These are phyloP conservation scores for Leccinum subtestaceum DNA, from an alignment of 768 basidiomycete species.

Conservation along the genomic window DNA sequence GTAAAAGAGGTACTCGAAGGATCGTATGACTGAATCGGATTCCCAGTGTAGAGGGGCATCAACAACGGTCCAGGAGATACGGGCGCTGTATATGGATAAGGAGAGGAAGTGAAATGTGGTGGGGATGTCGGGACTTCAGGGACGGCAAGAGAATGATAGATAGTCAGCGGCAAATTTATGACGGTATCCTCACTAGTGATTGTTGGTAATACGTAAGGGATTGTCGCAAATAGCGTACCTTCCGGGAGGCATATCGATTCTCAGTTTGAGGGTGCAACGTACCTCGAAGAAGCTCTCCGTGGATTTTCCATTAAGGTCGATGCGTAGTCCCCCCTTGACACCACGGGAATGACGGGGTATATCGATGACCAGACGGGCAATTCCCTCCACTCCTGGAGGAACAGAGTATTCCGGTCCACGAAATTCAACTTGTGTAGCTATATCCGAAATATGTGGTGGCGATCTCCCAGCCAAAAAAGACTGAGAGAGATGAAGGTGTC, in stretches of 20 bases:
- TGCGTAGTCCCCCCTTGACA: conserved; percentile 57
- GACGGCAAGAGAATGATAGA: conserved; percentile 62
- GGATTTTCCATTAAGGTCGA: conserved; percentile 44
- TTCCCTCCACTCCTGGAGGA: conserved; percentile 69
- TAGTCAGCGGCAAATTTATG: conserved; percentile 59
- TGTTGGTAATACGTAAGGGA: conserved; percentile 8
- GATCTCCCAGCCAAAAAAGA: conserved; percentile 22
- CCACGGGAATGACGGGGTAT: conserved; percentile 67
- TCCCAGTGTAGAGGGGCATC: conserved; percentile 11
- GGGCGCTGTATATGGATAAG: conserved; percentile 20
- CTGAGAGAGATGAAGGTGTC: conserved; percentile 57
- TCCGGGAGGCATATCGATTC: conserved; percentile 62
- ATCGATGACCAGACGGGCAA: conserved; percentile 77
- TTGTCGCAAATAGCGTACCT: conserved; percentile 44
- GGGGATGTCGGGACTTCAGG: conserved; percentile 38
- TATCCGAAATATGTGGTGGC: conserved; percentile 56
- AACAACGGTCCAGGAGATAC: conserved; percentile 16
- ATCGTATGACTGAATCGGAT: conserved; percentile 9
- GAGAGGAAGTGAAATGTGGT: conserved; percentile 10
- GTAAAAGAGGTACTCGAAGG: conserved; percentile 7
- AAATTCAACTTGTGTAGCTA: conserved; percentile 65
- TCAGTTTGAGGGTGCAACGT: conserved; percentile 57
- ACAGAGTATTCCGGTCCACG: conserved; percentile 74
- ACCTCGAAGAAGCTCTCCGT: conserved; percentile 68
- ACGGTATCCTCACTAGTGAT: conserved; percentile 63